Percentiles rank a stretch among this genome's conserved stretches.
phyloP scores from a whole-genome alignment of 1,139 yeast species.

The Geotrichum candidum region DNA sequence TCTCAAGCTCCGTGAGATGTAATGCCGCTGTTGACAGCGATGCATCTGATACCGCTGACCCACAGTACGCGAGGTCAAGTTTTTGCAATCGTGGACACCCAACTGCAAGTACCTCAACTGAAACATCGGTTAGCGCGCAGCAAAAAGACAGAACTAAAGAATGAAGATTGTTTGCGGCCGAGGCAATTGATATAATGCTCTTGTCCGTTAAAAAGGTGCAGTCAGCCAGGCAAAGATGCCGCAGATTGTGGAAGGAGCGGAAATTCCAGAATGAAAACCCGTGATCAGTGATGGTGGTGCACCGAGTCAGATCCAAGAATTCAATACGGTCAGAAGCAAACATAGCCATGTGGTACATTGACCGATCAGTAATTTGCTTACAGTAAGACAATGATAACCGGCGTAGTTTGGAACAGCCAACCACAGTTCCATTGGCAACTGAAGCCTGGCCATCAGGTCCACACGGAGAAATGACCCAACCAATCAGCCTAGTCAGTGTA shows the following conservation, averaged over 20 bases:
- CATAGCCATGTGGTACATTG: slow-evolving; percentile 58
- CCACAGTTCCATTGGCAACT: slow-evolving; percentile 22
- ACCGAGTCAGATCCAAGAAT: slow-evolving; percentile 58
- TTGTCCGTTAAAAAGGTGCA: slow-evolving; percentile 68
- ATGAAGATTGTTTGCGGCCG: slow-evolving; percentile 53
- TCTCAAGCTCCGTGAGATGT: slow-evolving; percentile 45
- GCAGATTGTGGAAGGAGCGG: slow-evolving; percentile 47
- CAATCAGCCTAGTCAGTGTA: slow-evolving; percentile 60
- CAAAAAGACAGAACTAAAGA: slow-evolving; percentile 62
- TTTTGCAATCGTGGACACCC: slow-evolving; percentile 54
- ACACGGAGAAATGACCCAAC: slow-evolving; percentile 39
- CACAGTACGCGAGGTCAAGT: slow-evolving; percentile 65
- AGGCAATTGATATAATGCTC: slow-evolving; percentile 56
- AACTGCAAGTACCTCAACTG: slow-evolving; percentile 58
- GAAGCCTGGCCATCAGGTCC: slow-evolving; percentile 17
- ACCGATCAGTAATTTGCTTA: slow-evolving; percentile 62
- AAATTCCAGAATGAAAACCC: slow-evolving; percentile 65
- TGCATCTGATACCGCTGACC: slow-evolving; percentile 71
- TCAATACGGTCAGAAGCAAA: slow-evolving; percentile 53
- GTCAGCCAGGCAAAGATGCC: slow-evolving; percentile 53
- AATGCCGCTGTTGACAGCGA: slow-evolving; percentile 58
- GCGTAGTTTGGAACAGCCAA: slow-evolving; percentile 57
- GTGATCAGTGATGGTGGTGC: slow-evolving; percentile 69
- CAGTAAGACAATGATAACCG: slow-evolving; percentile 62
- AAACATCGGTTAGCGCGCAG: slow-evolving; percentile 64